These are phyloP conservation scores for Penicillium subrubescens DNA, from an alignment of 495 filamentous ascomycete genomes.

Conservation along the genomic window DNA sequence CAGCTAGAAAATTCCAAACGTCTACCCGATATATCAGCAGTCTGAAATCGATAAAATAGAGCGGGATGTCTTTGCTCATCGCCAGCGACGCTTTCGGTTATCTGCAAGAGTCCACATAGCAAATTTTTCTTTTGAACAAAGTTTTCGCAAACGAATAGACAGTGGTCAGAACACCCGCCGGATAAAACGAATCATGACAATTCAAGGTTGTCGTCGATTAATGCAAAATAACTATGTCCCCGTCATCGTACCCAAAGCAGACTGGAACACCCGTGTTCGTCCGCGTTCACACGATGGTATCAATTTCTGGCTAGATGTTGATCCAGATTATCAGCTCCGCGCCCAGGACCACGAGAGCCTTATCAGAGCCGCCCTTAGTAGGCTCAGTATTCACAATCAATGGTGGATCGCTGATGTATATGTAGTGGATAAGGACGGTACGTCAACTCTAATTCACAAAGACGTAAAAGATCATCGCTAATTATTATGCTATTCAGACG, in stretches of 20 bases:
- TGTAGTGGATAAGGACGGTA: slow-evolving; percentile 1
- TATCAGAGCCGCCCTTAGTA: slow-evolving; percentile 7
- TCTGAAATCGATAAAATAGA: background rate
- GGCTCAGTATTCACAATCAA: slow-evolving; percentile 2
- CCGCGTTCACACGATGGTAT: background rate
- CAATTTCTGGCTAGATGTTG: background rate
- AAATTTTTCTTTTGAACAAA: background rate
- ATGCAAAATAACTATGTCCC: background rate
- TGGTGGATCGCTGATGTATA: slow-evolving; percentile 24
- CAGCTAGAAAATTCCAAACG: background rate
- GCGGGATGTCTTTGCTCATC: background rate
- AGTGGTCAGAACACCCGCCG: background rate
- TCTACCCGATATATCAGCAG: background rate
- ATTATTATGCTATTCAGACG: background rate
- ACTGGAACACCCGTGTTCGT: slow-evolving; percentile 1
- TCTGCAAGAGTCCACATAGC: background rate
- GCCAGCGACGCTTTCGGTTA: background rate
- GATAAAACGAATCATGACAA: background rate
- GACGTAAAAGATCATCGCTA: background rate
- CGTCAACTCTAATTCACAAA: background rate
- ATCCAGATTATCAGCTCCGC: slow-evolving; percentile 1
- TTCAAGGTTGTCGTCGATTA: background rate
- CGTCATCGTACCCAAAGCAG: background rate
- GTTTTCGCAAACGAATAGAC: background rate
- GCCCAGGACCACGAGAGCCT: slow-evolving; percentile 15